Conservation (phyloP, 805 yeast genomes). For the Saccharomycopsis javanensis region DNA sequence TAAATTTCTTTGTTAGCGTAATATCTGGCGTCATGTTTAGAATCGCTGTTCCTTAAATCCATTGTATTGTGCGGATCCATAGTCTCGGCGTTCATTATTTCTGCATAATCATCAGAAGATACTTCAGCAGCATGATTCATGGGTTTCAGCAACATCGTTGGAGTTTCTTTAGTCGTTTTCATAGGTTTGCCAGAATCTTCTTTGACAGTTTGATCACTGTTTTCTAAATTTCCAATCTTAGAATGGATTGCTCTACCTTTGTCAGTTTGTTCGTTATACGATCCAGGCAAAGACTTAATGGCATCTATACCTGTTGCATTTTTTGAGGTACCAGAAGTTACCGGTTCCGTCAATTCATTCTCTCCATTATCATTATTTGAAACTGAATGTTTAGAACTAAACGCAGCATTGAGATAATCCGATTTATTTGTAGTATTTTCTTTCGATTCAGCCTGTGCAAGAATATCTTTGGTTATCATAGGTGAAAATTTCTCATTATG, state of each 20-base stretch:
- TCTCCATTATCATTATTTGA: neutral
- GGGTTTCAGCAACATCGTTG: neutral
- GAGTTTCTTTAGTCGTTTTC: too few species aligned
- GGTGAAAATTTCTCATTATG: neutral
- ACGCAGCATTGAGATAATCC: neutral
- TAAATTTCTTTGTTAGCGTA: neutral
- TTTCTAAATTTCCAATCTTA: neutral
- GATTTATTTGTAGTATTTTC: neutral
- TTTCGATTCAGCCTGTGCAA: neutral
- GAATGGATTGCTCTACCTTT: neutral
- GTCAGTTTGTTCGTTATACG: neutral
- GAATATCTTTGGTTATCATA: neutral
- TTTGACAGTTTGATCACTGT: neutral
- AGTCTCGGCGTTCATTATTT: neutral
- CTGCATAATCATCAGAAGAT: neutral
- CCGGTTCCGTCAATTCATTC: neutral
- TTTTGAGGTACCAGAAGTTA: neutral
- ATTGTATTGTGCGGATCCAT: neutral
- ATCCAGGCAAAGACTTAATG: neutral
- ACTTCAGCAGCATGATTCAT: neutral
- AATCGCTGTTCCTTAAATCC: neutral
- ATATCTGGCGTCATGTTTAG: neutral
- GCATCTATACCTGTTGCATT: neutral
- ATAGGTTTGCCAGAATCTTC: too few species aligned
- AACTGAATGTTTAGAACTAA: neutral